These are phyloP conservation scores for Tricholoma furcatifolium DNA, from an alignment of 768 basidiomycete genomes.

Conservation along the genomic window DNA sequence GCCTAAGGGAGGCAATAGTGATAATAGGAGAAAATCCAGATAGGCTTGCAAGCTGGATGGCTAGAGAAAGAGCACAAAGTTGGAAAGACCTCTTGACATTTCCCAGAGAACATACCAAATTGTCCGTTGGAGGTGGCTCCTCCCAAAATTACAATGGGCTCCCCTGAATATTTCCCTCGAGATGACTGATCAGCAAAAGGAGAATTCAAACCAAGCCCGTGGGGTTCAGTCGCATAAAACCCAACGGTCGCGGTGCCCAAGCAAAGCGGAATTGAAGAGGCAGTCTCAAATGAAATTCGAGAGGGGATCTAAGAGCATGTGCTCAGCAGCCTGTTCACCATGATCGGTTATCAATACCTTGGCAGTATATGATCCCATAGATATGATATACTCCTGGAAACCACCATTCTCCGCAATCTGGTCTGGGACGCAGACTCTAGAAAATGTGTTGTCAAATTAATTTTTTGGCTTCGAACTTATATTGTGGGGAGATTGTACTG, in stretches of 20 bases:
- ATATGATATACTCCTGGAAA: not conserved
- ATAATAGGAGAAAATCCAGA: conserved; percentile 40
- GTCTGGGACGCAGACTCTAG: not conserved
- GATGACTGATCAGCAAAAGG: not conserved
- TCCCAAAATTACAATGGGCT: not conserved
- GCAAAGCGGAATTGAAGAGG: not conserved
- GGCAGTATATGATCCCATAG: not conserved
- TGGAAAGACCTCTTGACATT: too few species aligned
- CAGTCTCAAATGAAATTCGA: not conserved
- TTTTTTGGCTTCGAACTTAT: not conserved
- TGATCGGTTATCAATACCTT: not conserved
- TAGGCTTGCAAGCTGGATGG: conserved; percentile 31
- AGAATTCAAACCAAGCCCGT: not conserved
- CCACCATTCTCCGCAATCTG: not conserved
- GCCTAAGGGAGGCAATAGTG: not conserved
- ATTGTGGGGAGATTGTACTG: too few species aligned
- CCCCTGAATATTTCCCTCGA: not conserved
- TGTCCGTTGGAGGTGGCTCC: too few species aligned
- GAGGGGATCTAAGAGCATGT: not conserved
- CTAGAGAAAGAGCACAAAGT: not conserved
- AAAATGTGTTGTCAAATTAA: not conserved
- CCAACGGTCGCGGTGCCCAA: not conserved
- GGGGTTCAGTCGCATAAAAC: not conserved
- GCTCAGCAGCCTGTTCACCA: not conserved
- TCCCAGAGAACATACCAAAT: too few species aligned